Base-by-base conservation (phyloP, 106 monocot species). In the Phalaenopsis equestris region DNA sequence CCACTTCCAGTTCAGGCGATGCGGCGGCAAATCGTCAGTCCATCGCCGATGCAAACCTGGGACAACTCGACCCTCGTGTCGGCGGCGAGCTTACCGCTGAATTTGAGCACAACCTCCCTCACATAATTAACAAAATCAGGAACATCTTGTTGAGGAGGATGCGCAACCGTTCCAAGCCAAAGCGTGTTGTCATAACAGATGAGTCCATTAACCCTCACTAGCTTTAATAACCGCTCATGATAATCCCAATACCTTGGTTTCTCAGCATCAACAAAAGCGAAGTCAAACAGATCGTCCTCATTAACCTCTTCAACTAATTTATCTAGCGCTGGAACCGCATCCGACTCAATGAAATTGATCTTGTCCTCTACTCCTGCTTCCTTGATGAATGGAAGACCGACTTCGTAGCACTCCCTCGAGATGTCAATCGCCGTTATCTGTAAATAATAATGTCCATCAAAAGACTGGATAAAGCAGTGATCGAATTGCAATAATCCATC, bases 141-240 rank as follows among this genome's bases (percentile, higher is more conserved):
- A 14, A 81, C 6, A 3, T 65, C 43, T 1, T 74, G 43, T 12
- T 87, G 72, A 42, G 82, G 67, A 12, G 83, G 84, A 11, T 19
- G 49, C 1, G 81, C 86, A 47, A 93, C 90, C 2, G 74, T 79
- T 3, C 90, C 92, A 3, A 76, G 81, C 93, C 90, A 93, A 11
- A 93, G 83, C 1, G 90, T 88, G 84, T 90, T 93, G 64, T 92
- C 92, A 30, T 93, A 93, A 0, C 78, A 81, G 5, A 93, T 87
- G 15, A 83, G n/a, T 7, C 92, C 92, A 1, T 85, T 87, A 4
- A 92, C 83, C 42, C 75, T 86, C 5, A 92, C 84, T 6, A 94
- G 84, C 85, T 87, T 81, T 30, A 92, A 1, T 16, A 90, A 23
- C 24, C 87, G 36, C 78, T 92, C 85, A 57, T 92, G 92, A 80